Evolutionary conservation across 2,329 filamentous ascomycete genomes (phyloP), one percentile per base, ranked within the genome.

Genomic region (Venturia nashicola): DNA sequence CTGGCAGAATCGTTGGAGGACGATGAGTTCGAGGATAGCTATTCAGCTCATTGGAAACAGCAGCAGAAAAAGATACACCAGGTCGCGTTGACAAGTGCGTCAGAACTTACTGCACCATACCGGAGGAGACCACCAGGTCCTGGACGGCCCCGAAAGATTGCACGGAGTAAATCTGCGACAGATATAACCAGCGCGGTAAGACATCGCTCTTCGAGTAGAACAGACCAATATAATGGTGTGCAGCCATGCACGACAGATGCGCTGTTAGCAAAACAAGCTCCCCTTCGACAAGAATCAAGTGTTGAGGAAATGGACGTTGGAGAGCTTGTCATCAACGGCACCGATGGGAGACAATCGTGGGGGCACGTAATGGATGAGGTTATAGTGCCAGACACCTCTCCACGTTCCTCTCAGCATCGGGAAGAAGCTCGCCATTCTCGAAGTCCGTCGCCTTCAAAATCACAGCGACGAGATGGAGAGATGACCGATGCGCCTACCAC

Each of bases 1-100:
- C 20, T 34, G 48, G n/a, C 36, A 36, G 64, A 65, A 6, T 44
- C 34, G 34, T 48, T 65, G 16, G 64, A 62, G 18, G 60, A 65
- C 18, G 59, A 65, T 42, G 63, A 65, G 39, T 43, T 51, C 43
- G 55, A 64, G n/a, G 60, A 62, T 59, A 42, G 23, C n/a, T 9
- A 18, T 16, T 44, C 36, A 43, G 42, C 39, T 39, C 36, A 60
- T 20, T 16, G 44, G 44, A 55, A 34, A 59, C 48, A 63, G 48
- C 32, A 63, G 51, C 44, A 57, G 39, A 55, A 42, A 39, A 42
- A 59, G 61, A 55, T 55, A 54, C 44, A 18, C 12, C n/a, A 63
- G 46, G 16, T 12, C 11, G 61, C 61, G 1, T 27, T 63, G 44
- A 54, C 20, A 12, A 57, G 48, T 44, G 34, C 36, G 12, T 36